phyloP scores from a whole-genome alignment of 495 filamentous ascomycete genomes.

The Daldinia childiae region DNA sequence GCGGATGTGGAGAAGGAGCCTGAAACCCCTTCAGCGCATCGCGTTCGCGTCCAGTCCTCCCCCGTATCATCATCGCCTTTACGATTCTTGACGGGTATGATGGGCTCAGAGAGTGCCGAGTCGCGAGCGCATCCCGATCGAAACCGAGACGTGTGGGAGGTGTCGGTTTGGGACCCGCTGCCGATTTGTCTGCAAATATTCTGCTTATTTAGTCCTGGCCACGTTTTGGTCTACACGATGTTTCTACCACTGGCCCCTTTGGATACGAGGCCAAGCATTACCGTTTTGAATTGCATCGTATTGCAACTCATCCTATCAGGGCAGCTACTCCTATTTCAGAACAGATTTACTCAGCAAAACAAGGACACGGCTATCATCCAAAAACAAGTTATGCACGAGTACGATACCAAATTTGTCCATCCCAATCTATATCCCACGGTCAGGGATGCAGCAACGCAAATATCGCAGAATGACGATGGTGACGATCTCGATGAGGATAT shows the following conservation, averaged over 20 bases:
- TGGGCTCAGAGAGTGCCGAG: conserved; percentile 68
- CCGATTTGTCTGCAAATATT: conserved; percentile 85
- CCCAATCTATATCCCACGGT: conserved; percentile 82
- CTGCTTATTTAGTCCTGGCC: conserved; percentile 91
- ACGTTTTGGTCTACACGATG: conserved; percentile 86
- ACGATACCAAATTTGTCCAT: conserved; percentile 94
- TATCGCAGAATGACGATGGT: conserved; percentile 57
- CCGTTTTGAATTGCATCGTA: conserved; percentile 80
- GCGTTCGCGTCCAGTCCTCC: conserved; percentile 89
- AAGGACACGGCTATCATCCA: conserved; percentile 87
- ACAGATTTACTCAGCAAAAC: conserved; percentile 79
- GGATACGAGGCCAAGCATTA: conserved; percentile 82
- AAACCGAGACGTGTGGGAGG: conserved; percentile 91
- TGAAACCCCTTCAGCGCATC: conserved; percentile 84
- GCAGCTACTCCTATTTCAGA: conserved; percentile 77
- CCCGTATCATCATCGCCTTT: conserved; percentile 82
- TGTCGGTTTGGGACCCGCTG: conserved; percentile 91
- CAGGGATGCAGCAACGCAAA: conserved; percentile 85
- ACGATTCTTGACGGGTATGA: conserved; percentile 74
- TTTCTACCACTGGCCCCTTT: conserved; percentile 80
- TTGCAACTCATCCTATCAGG: conserved; percentile 76
- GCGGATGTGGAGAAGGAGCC: conserved; percentile 76
- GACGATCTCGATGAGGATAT: conserved; percentile 63
- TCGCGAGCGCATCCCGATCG: conserved; percentile 85
- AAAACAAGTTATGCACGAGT: conserved; percentile 92